phyloP scores from a whole-genome alignment of 768 basidiomycete species.

The Kwoniella botswanensis region DNA sequence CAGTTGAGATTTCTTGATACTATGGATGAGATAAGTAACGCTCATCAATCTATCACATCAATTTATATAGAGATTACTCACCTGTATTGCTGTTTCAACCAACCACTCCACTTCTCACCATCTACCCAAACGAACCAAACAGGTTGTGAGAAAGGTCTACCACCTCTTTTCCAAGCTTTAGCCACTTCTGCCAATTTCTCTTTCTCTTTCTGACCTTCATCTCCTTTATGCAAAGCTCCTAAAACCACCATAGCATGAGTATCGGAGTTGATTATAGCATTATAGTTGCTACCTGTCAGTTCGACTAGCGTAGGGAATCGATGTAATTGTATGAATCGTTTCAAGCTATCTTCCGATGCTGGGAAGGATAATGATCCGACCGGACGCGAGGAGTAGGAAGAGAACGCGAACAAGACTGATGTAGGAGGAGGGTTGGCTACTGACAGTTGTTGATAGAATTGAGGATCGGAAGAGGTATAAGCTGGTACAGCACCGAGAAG shows the following conservation, averaged over 20 bases:
- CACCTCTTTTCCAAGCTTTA: constrained; percentile 66
- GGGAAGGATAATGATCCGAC: constrained; percentile 39
- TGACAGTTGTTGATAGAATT: constrained; percentile 53
- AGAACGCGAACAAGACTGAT: constrained; percentile 66
- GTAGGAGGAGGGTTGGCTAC: constrained; percentile 53
- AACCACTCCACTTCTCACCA: constrained; percentile 76
- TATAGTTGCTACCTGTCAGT: constrained; percentile 78
- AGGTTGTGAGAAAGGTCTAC: constrained; percentile 54
- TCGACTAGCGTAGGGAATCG: constrained; percentile 75
- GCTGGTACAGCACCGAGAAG: constrained; percentile 64
- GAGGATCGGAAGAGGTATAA: constrained; percentile 60
- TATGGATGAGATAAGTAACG: constrained; percentile 49
- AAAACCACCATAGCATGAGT: constrained; percentile 79
- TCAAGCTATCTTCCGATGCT: constrained; percentile 56
- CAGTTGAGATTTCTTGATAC: constrained; percentile 52
- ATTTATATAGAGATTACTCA: constrained; percentile 25
- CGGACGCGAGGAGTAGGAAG: constrained; percentile 69
- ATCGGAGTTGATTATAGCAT: constrained; percentile 80
- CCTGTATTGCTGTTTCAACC: constrained; percentile 92
- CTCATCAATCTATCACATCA: constrained; percentile 7
- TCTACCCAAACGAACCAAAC: constrained; percentile 93
- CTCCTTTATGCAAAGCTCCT: constrained; percentile 58
- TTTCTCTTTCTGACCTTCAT: constrained; percentile 60
- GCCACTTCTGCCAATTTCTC: constrained; percentile 65
- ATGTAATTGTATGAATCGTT: constrained; percentile 69